Evolutionary conservation across 345 rosid genomes (phyloP).

Genomic region (Litchi chinensis): DNA sequence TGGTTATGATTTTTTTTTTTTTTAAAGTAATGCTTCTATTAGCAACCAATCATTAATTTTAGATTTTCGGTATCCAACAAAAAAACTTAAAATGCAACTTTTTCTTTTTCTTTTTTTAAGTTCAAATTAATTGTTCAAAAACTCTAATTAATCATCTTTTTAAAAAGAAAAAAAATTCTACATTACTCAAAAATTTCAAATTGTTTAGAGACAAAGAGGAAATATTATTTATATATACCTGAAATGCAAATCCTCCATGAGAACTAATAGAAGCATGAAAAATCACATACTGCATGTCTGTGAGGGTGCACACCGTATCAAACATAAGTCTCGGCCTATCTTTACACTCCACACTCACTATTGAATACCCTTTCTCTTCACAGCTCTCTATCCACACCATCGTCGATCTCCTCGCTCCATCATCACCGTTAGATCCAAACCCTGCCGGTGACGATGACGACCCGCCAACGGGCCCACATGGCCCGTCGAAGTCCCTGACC

Average conservation of each 20-base stretch:
- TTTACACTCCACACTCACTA: slow-evolving; percentile 60
- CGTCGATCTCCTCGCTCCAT: slow-evolving; percentile 29
- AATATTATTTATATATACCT: slow-evolving; percentile 34
- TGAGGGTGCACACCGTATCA: slow-evolving; percentile 70
- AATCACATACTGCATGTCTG: slow-evolving; percentile 78
- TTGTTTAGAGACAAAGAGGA: too few relatives aligned
- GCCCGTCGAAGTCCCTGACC: slow-evolving; percentile 62
- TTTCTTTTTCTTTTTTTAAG: too few relatives aligned
- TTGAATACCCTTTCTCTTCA: slow-evolving; percentile 64
- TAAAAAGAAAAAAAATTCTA: too few relatives aligned
- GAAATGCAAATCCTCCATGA: slow-evolving; percentile 55
- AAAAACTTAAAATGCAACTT: too few relatives aligned
- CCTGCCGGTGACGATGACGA: not conserved
- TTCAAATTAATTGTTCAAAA: too few relatives aligned
- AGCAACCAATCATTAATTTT: too few relatives aligned
- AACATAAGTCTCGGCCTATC: slow-evolving; percentile 81
- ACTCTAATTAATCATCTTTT: too few relatives aligned
- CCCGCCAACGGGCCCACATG: slow-evolving; percentile 18
- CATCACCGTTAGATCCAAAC: slow-evolving; percentile 16
- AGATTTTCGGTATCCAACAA: too few relatives aligned
- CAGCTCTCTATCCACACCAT: slow-evolving; percentile 60
- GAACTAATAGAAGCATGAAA: slow-evolving; percentile 68
- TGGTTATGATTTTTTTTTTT: too few relatives aligned
- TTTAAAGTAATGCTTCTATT: too few relatives aligned
- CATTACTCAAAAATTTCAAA: too few relatives aligned